Evolutionary conservation across 176 grass and related monocot species (phyloP).

Genomic region (Ananas comosus): DNA sequence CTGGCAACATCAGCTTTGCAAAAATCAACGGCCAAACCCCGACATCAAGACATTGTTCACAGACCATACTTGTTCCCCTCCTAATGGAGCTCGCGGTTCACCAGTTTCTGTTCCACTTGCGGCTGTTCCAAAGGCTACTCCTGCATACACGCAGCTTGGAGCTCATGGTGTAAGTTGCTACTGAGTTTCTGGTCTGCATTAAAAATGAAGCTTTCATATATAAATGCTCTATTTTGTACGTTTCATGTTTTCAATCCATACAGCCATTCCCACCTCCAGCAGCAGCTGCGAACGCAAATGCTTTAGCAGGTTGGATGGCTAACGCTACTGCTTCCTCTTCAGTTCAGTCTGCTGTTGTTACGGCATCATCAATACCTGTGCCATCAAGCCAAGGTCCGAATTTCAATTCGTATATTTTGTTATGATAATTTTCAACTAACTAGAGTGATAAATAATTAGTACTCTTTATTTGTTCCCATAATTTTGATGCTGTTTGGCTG

Average conservation of each 20-base stretch:
- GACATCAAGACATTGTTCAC: slow-evolving; percentile 98
- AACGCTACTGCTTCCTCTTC: slow-evolving; percentile 62
- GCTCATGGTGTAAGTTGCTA: slow-evolving; percentile 53
- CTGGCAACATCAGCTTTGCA: slow-evolving; percentile 99
- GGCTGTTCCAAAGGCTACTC: slow-evolving; percentile 72
- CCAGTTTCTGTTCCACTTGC: slow-evolving; percentile 72
- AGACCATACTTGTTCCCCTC: slow-evolving; percentile 68
- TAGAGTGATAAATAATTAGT: too few species aligned
- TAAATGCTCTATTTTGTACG: slow-evolving; percentile 6
- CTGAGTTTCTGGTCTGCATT: slow-evolving; percentile 8
- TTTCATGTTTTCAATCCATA: slow-evolving; percentile 13
- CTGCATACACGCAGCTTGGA: slow-evolving; percentile 53
- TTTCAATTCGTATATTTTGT: slow-evolving; percentile 9
- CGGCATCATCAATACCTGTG: slow-evolving; percentile 64
- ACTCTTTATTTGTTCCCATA: too few species aligned
- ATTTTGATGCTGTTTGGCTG: too few species aligned
- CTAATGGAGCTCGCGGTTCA: slow-evolving; percentile 70
- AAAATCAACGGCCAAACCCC: slow-evolving; percentile 84
- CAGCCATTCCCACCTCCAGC: slow-evolving; percentile 73
- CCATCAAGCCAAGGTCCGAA: slow-evolving; percentile 69
- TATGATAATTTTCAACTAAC: not conserved
- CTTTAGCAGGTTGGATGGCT: slow-evolving; percentile 93
- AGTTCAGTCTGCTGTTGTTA: slow-evolving; percentile 70
- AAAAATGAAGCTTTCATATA: slow-evolving; percentile 6
- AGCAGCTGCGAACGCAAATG: slow-evolving; percentile 45